phyloP scores from a whole-genome alignment of 352 stramenopile genomes.

The Pythium insidiosum region DNA sequence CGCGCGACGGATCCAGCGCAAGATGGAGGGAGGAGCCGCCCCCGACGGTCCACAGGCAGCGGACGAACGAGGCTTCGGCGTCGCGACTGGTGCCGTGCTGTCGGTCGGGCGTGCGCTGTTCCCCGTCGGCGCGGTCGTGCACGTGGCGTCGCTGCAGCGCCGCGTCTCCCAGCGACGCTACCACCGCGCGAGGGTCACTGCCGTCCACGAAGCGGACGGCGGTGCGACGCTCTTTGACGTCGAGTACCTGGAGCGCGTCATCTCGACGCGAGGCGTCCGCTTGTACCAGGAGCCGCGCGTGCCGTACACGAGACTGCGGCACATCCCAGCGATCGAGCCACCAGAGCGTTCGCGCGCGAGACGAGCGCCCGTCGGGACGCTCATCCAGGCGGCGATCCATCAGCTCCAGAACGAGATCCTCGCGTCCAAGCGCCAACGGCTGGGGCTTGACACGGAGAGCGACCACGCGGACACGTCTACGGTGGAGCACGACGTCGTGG shows the following conservation, averaged over 20 bases:
- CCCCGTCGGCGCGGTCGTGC: constrained; percentile 28
- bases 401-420: constrained; percentile 11
- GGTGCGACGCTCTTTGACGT: constrained; percentile 33
- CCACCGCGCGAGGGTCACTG: constrained; percentile 21
- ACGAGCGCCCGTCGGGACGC: background rate
- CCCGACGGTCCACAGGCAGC: constrained; percentile 4
- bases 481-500: background rate
- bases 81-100: too few relatives aligned
- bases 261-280: constrained; percentile 18
- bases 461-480: background rate
- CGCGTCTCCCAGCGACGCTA: constrained; percentile 9
- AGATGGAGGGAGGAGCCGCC: too few relatives aligned
- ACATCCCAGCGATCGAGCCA: background rate
- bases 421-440: background rate
- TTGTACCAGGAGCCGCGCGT: constrained; percentile 21
- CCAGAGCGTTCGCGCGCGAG: background rate
- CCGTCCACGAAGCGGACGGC: constrained; percentile 14
- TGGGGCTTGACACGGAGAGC: too few relatives aligned
- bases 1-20: too few relatives aligned
- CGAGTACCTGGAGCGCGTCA: constrained; percentile 20
- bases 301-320: constrained; percentile 8
- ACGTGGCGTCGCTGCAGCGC: constrained; percentile 12
- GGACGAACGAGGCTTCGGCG: constrained; percentile 12
- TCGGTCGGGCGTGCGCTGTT: constrained; percentile 28
- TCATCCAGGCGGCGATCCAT: constrained; percentile 10